These are phyloP conservation scores for Ustilago hordei DNA, from an alignment of 1,284 basidiomycete genomes.

Conservation along the genomic window DNA sequence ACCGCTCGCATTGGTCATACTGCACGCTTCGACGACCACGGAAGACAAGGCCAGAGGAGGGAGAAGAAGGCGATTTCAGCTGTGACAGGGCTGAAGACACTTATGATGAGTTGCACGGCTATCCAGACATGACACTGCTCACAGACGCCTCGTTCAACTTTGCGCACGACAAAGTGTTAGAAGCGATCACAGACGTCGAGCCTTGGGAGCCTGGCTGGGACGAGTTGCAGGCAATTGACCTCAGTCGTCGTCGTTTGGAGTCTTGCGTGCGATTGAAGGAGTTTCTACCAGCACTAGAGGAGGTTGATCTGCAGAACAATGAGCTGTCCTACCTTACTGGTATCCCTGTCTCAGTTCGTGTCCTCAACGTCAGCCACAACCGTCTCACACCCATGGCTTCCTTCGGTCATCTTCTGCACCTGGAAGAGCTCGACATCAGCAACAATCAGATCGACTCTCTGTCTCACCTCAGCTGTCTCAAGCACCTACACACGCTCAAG, in stretches of 20 bases:
- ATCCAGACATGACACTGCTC: conserved; percentile 71
- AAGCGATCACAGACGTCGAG: conserved; percentile 92
- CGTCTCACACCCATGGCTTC: conserved; percentile 87
- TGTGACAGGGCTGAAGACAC: conserved; percentile 31
- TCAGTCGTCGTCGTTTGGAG: conserved; percentile 83
- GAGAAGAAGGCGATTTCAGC: conserved; percentile 20
- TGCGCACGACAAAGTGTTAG: conserved; percentile 87
- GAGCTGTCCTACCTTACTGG: conserved; percentile 63
- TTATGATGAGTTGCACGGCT: conserved; percentile 50
- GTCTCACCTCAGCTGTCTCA: conserved; percentile 49
- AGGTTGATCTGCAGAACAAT: conserved; percentile 76
- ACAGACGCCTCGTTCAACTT: conserved; percentile 93
- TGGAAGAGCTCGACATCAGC: conserved; percentile 91
- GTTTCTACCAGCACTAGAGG: conserved; percentile 86
- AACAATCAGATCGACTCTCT: conserved; percentile 83
- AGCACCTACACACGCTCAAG: conserved; percentile 85
- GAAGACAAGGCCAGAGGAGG: conserved; percentile 20
- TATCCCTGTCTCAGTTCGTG: conserved; percentile 56
- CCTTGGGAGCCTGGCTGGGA: conserved; percentile 97
- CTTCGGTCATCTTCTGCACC: conserved; percentile 84
- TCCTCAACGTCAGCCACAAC: conserved; percentile 55
- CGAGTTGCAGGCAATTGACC: conserved; percentile 79
- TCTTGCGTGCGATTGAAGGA: conserved; percentile 92
- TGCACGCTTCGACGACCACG: conserved; percentile 39
- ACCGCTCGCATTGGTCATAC: conserved; percentile 49